Evolutionary conservation across 352 stramenopile genomes (phyloP).

Genomic region (Phytophthora lateralis): DNA sequence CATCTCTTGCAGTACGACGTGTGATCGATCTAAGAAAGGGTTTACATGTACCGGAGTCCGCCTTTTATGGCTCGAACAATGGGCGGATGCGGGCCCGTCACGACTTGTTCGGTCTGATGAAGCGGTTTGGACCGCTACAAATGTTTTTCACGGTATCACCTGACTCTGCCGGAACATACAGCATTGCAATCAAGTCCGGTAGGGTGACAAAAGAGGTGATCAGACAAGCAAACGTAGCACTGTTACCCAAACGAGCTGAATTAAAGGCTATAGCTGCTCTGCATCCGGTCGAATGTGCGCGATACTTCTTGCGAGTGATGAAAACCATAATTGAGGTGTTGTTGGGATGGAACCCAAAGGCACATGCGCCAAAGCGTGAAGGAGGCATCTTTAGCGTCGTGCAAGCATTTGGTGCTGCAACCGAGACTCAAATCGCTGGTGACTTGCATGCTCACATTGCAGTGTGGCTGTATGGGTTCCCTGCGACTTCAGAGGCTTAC

Average conservation of each 20-base stretch:
- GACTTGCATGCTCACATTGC: slow-evolving; percentile 30
- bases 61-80: slow-evolving; percentile 25
- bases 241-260: slow-evolving; percentile 22
- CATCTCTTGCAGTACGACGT: background rate
- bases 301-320: slow-evolving; percentile 30
- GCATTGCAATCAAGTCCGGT: too few relatives aligned
- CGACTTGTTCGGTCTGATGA: slow-evolving; percentile 30
- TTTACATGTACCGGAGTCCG: slow-evolving; percentile 6
- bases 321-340: slow-evolving; percentile 19
- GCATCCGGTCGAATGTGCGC: slow-evolving; percentile 26
- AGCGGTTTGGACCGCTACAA: slow-evolving; percentile 26
- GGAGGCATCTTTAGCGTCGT: slow-evolving; percentile 34
- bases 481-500: slow-evolving; percentile 3
- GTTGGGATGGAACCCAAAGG: slow-evolving; percentile 25
- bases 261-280: slow-evolving; percentile 11
- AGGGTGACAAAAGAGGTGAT: too few relatives aligned
- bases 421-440: slow-evolving; percentile 27
- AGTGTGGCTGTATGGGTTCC: slow-evolving; percentile 33
- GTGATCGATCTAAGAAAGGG: slow-evolving; percentile 27
- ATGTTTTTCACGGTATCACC: slow-evolving; percentile 37
- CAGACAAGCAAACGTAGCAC: too few relatives aligned
- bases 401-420: slow-evolving; percentile 15
- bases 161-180: slow-evolving; percentile 15
- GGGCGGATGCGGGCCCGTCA: slow-evolving; percentile 14
- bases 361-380: background rate